Percentiles rank a stretch among this genome's conserved stretches.
Conservation (phyloP, 2,329 filamentous ascomycete species). For the Aspergillus ochraceus region DNA sequence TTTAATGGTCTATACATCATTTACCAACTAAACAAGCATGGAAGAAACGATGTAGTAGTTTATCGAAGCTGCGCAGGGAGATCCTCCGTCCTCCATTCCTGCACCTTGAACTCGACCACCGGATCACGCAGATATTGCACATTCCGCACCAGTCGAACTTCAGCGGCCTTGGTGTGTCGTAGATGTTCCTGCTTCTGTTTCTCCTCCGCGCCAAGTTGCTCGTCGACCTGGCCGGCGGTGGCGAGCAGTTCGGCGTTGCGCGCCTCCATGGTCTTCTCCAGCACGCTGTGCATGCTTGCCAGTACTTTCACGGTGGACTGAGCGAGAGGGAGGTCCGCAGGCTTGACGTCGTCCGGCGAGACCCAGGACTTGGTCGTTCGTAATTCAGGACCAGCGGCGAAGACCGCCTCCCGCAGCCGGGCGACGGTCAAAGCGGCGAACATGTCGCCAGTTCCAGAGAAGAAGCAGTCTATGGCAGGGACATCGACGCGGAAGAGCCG, state of each 20-base stretch:
- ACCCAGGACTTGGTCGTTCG: slow-evolving; percentile 66
- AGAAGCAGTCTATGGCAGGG: slow-evolving; percentile 86
- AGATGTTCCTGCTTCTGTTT: slow-evolving; percentile 63
- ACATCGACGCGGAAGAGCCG: slow-evolving; percentile 89
- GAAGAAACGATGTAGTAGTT: background rate
- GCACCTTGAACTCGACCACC: slow-evolving; percentile 61
- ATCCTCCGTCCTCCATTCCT: slow-evolving; percentile 36
- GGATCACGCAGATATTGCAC: slow-evolving; percentile 68
- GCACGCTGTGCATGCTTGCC: slow-evolving; percentile 86
- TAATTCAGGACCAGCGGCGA: slow-evolving; percentile 49
- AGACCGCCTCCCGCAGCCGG: slow-evolving; percentile 79
- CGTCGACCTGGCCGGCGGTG: slow-evolving; percentile 23
- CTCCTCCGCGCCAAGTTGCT: slow-evolving; percentile 41
- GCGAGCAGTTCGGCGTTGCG: slow-evolving; percentile 64
- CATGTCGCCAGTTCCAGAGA: slow-evolving; percentile 97
- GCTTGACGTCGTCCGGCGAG: slow-evolving; percentile 68
- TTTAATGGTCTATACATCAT: background rate
- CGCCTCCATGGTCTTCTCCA: slow-evolving; percentile 65
- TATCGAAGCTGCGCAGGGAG: slow-evolving; percentile 24
- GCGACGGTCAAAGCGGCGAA: slow-evolving; percentile 90
- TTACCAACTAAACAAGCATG: background rate
- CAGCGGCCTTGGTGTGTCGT: slow-evolving; percentile 77
- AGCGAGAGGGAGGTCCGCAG: slow-evolving; percentile 76
- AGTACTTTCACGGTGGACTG: slow-evolving; percentile 82
- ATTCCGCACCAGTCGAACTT: slow-evolving; percentile 80